phyloP scores from a whole-genome alignment of 2,329 filamentous ascomycete species.

The Macrophomina phaseolina region DNA sequence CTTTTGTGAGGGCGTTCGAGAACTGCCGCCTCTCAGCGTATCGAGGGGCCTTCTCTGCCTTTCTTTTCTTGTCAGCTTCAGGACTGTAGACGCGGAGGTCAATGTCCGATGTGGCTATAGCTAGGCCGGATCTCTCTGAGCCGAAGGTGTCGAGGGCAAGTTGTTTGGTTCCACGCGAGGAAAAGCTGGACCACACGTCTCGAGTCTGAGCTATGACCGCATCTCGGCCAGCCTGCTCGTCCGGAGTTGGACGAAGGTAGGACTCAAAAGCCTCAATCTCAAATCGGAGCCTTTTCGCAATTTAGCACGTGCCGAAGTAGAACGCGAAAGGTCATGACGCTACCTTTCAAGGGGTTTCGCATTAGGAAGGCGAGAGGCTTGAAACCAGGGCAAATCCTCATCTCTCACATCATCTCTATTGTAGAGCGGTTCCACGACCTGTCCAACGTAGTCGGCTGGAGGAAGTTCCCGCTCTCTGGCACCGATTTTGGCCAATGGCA shows the following conservation, averaged over 20 bases:
- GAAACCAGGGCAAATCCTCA: constrained; percentile 15
- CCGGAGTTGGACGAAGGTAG: constrained; percentile 51
- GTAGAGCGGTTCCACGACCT: constrained; percentile 4
- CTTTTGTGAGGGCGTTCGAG: background rate
- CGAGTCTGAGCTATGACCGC: constrained; percentile 36
- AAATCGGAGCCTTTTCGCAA: constrained; percentile 38
- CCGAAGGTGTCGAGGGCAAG: constrained; percentile 54
- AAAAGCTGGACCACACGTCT: constrained; percentile 32
- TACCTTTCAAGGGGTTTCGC: constrained; percentile 8
- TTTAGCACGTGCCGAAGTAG: background rate
- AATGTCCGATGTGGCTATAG: constrained; percentile 60
- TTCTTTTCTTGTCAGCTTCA: background rate
- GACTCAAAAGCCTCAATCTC: constrained; percentile 55
- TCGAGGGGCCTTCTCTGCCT: constrained; percentile 3
- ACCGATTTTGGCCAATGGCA: background rate
- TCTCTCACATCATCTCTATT: background rate
- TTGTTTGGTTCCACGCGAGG: background rate
- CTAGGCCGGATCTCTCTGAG: constrained; percentile 59
- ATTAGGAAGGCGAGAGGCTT: background rate
- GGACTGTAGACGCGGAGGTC: constrained; percentile 51
- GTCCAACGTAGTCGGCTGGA: constrained; percentile 12
- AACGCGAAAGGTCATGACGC: background rate
- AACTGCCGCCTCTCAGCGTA: background rate
- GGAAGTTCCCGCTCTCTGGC: background rate
- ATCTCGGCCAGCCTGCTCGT: constrained; percentile 49